Evolutionary conservation across 164 flowering plant genomes (phyloP).

Genomic region (Vitis labrusca): DNA sequence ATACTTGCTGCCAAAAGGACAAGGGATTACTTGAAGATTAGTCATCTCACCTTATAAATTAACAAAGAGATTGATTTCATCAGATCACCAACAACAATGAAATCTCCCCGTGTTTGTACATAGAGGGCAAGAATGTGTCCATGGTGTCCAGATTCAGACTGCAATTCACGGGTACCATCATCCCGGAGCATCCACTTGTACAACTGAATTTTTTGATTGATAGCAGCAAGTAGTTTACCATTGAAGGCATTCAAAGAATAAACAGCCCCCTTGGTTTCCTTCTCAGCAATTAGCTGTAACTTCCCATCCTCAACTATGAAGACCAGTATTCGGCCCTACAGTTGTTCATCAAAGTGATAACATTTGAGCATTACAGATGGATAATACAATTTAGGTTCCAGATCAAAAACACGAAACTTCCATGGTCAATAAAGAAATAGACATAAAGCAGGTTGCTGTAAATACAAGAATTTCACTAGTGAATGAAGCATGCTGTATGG

Average conservation of each 20-base stretch:
- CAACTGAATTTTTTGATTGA: constrained; percentile 94
- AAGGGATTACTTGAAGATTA: not conserved
- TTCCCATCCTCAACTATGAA: constrained; percentile 94
- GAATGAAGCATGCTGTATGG: not conserved
- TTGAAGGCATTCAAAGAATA: constrained; percentile 90
- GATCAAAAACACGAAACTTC: no score
- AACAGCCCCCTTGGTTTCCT: constrained; percentile 96
- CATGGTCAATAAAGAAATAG: no score
- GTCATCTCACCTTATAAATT: constrained; percentile 74
- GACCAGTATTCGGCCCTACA: constrained; percentile 86
- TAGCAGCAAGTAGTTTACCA: constrained; percentile 93
- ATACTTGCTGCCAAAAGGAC: not conserved
- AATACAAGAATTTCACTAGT: not conserved
- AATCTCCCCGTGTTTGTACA: constrained; percentile 97
- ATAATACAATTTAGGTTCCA: no score
- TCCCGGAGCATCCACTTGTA: constrained; percentile 97
- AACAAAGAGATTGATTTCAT: constrained; percentile 93
- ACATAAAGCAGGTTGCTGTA: no score
- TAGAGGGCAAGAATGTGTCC: constrained; percentile 96
- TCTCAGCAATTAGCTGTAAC: constrained; percentile 82
- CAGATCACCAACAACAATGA: constrained; percentile 95
- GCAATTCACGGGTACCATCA: constrained; percentile 90
- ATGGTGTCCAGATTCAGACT: constrained; percentile 94
- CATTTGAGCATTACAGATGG: not conserved
- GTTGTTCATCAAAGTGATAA: not conserved